Percentiles rank a stretch among this genome's conserved stretches.
Evolutionary conservation across 257 asterid species (phyloP).

Genomic region (Paraleonurus japonicus): DNA sequence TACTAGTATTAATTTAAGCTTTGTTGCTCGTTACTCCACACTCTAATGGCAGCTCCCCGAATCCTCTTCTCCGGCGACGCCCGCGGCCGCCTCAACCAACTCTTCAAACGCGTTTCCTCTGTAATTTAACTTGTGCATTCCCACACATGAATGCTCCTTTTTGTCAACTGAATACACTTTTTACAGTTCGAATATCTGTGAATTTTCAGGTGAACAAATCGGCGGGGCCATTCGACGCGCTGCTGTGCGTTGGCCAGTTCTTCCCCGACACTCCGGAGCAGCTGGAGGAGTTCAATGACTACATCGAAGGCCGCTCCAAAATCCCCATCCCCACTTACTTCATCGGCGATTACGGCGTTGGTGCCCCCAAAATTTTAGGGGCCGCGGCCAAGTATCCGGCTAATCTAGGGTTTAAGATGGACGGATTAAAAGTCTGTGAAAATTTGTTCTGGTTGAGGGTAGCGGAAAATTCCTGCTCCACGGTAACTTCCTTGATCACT

Average conservation of each 20-base stretch:
- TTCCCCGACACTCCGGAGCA: slow-evolving; percentile 74
- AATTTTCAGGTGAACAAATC: slow-evolving; percentile 82
- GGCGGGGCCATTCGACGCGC: slow-evolving; percentile 95
- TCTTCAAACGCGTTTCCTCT: slow-evolving; percentile 79
- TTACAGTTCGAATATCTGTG: not conserved
- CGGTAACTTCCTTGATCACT: slow-evolving; percentile 36
- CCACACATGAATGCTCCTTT: not conserved
- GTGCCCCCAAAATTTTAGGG: slow-evolving; percentile 54
- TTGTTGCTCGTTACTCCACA: not conserved
- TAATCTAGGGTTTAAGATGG: slow-evolving; percentile 93
- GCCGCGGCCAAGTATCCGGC: slow-evolving; percentile 62
- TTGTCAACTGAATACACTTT: not conserved
- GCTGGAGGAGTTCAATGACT: slow-evolving; percentile 75
- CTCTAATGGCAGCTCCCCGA: slow-evolving; percentile 63
- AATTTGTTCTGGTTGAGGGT: slow-evolving; percentile 87
- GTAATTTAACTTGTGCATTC: slow-evolving; percentile 32
- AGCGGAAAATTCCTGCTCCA: slow-evolving; percentile 85
- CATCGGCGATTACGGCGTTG: slow-evolving; percentile 90
- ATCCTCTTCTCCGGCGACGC: slow-evolving; percentile 95
- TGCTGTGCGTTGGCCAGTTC: slow-evolving; percentile 92
- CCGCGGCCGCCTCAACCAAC: slow-evolving; percentile 84
- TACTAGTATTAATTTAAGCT: too few relatives aligned
- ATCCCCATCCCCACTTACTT: slow-evolving; percentile 83
- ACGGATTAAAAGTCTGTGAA: slow-evolving; percentile 75
- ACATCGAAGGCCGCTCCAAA: slow-evolving; percentile 62